These are phyloP conservation scores for Nicotiana knightiana DNA, from an alignment of 257 asterid species.

Conservation along the genomic window DNA sequence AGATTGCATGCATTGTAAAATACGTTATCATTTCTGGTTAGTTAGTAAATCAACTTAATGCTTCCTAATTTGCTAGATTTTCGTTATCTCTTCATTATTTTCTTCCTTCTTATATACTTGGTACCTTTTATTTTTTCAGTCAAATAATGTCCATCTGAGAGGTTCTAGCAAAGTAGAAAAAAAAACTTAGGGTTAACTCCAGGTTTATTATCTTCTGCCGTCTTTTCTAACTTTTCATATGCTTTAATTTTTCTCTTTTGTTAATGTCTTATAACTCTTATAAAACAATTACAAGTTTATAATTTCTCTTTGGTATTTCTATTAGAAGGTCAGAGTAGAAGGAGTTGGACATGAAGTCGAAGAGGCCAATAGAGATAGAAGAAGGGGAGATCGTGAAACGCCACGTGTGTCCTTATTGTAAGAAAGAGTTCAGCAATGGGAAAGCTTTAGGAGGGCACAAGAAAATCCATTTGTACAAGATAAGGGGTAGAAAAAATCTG, in stretches of 20 bases:
- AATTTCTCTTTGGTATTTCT: neutral
- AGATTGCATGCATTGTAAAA: neutral
- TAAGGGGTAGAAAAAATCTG: too few species aligned
- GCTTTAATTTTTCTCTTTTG: neutral
- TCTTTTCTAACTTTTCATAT: neutral
- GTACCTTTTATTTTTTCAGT: neutral
- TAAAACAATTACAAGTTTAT: neutral
- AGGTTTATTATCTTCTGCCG: neutral
- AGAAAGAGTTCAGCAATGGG: neutral
- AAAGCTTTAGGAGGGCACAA: neutral
- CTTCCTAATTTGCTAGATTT: neutral
- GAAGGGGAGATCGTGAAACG: neutral
- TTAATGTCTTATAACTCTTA: neutral
- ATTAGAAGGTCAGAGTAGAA: too few species aligned
- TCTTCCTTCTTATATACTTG: neutral
- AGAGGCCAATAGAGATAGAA: neutral
- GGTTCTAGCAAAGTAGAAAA: neutral
- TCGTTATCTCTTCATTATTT: neutral
- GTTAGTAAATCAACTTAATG: neutral
- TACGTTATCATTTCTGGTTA: neutral
- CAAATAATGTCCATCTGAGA: neutral
- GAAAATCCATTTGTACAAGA: neutral
- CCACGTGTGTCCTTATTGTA: neutral
- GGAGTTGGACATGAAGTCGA: neutral
- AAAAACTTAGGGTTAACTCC: too few species aligned